Evolutionary conservation across 148 eudicot species (phyloP).

Genomic region (Vaccinium darrowii): DNA sequence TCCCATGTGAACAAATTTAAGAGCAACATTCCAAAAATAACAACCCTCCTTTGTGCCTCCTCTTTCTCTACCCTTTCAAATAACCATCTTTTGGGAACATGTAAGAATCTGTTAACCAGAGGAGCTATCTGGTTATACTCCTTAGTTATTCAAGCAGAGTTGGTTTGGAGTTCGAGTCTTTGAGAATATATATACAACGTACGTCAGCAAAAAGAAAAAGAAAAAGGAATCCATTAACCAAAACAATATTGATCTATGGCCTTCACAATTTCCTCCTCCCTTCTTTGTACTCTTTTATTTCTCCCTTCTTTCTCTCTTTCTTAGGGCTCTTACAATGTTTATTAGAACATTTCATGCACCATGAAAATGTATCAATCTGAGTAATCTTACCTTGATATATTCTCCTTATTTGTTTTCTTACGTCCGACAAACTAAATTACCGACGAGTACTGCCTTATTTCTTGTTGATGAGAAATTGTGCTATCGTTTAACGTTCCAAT

Average conservation of each 20-base stretch:
- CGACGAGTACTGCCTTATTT: background rate
- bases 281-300: background rate
- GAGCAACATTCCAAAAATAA: constrained; percentile 47
- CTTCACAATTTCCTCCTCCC: background rate
- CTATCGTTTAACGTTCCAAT: background rate
- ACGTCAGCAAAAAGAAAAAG: no score
- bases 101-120: background rate
- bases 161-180: no score
- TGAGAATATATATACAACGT: no score
- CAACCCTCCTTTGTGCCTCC: constrained; percentile 29
- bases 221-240: background rate
- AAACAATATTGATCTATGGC: background rate
- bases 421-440: background rate
- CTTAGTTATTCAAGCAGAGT: no score
- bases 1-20: constrained; percentile 61
- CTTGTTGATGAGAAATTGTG: background rate
- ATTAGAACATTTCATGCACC: no score
- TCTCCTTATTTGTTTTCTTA: no score
- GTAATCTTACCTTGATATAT: no score
- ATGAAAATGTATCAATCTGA: no score
- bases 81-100: constrained; percentile 20
- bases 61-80: constrained; percentile 9
- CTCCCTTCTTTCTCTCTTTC: background rate
- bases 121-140: no score
- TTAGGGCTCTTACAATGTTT: background rate